Conservation (phyloP, 1,284 basidiomycete species). For the Cryptococcus floricola region DNA sequence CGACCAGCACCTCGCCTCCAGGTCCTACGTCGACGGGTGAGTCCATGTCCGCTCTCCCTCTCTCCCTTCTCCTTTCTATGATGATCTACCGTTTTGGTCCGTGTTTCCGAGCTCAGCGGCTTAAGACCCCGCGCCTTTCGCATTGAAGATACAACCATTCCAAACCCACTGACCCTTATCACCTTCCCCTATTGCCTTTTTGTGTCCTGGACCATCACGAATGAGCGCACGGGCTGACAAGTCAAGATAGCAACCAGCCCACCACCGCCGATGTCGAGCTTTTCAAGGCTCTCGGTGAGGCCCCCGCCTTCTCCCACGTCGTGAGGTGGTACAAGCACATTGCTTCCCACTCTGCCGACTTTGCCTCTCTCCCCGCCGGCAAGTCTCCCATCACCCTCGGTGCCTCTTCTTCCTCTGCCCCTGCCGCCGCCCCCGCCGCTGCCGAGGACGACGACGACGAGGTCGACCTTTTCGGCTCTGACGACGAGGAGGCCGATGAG, state of each 20-base stretch:
- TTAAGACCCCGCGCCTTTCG: constrained; percentile 84
- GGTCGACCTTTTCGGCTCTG: constrained; percentile 86
- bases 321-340: constrained; percentile 95
- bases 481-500: constrained; percentile 72
- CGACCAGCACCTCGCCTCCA: constrained; percentile 74
- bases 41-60: constrained; percentile 41
- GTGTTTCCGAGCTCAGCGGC: constrained; percentile 96
- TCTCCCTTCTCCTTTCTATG: constrained; percentile 46
- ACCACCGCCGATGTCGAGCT: constrained; percentile 96
- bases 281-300: constrained; percentile 66
- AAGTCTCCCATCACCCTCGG: constrained; percentile 75
- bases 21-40: constrained; percentile 91
- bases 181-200: constrained; percentile 9
- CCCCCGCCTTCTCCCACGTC: constrained; percentile 66
- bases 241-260: constrained; percentile 69
- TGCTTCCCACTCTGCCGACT: constrained; percentile 76
- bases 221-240: constrained; percentile 16
- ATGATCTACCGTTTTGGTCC: constrained; percentile 92
- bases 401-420: constrained; percentile 48
- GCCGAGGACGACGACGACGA: constrained; percentile 84
- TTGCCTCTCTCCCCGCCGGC: constrained; percentile 73
- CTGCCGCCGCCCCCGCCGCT: constrained; percentile 52
- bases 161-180: constrained; percentile 73
- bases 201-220: constrained; percentile 12
- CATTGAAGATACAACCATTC: constrained; percentile 52